Percentiles rank a stretch among this genome's conserved stretches.
These are phyloP conservation scores for Metarhizium brunneum DNA, from an alignment of 2,329 filamentous ascomycete genomes.

Conservation along the genomic window DNA sequence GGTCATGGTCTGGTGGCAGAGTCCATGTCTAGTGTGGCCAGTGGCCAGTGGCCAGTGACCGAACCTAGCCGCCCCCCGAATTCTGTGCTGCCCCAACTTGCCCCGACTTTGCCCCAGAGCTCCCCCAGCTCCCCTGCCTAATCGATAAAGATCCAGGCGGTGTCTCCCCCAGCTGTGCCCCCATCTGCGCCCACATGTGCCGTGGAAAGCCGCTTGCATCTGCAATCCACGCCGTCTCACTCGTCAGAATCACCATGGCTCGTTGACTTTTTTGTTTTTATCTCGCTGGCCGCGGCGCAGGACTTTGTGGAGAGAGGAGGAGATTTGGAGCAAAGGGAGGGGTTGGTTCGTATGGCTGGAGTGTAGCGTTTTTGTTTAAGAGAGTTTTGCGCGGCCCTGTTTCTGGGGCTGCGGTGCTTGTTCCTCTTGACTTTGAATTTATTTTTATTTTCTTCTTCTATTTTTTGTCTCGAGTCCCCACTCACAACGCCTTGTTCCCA, in stretches of 20 bases:
- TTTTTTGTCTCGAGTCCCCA: background rate
- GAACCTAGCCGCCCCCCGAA: conserved; percentile 5
- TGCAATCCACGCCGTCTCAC: conserved; percentile 5
- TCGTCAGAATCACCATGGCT: background rate
- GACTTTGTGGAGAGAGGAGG: background rate
- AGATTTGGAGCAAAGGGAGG: background rate
- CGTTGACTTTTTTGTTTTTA: background rate
- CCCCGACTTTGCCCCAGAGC: background rate
- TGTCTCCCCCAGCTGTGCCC: background rate
- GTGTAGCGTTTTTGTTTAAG: conserved; percentile 1
- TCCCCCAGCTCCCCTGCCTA: background rate
- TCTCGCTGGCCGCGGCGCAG: background rate
- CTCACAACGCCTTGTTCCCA: background rate
- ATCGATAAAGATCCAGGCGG: conserved; percentile 10
- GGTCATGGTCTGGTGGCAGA: too few relatives aligned
- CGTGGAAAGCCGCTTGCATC: conserved; percentile 11
- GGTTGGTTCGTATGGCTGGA: background rate
- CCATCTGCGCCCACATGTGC: background rate
- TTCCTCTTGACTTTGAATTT: background rate
- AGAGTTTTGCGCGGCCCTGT: conserved; percentile 3
- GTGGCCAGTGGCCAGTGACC: background rate
- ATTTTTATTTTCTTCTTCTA: background rate
- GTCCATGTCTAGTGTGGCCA: too few relatives aligned
- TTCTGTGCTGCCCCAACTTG: too few relatives aligned
- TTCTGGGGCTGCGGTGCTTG: background rate